phyloP scores from a whole-genome alignment of 768 basidiomycete genomes.

The Phlegmacium glaucopus region DNA sequence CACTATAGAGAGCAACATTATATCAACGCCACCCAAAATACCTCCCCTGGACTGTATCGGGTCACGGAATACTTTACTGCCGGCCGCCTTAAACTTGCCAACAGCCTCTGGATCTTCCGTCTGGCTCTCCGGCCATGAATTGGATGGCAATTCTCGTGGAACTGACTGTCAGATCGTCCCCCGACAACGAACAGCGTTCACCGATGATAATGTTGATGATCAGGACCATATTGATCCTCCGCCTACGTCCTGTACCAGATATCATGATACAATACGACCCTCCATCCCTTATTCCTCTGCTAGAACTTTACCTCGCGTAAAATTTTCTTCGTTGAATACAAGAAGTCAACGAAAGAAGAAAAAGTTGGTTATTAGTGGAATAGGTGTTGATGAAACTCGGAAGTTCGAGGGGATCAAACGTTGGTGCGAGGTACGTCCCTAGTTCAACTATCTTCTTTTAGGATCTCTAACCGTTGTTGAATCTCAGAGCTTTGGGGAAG shows the following conservation, averaged over 20 bases:
- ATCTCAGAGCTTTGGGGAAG: slow-evolving; percentile 67
- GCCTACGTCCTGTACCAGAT: slow-evolving; percentile 15
- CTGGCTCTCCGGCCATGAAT: slow-evolving; percentile 7
- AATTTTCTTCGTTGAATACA: slow-evolving; percentile 36
- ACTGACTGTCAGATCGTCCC: slow-evolving; percentile 2
- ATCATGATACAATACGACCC: slow-evolving; percentile 13
- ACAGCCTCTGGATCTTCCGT: slow-evolving; percentile 14
- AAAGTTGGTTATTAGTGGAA: slow-evolving; percentile 68
- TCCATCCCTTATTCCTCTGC: slow-evolving; percentile 13
- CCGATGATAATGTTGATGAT: slow-evolving; percentile 23
- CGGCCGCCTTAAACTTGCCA: neutral
- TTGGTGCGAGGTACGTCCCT: slow-evolving; percentile 68
- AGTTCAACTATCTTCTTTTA: slow-evolving; percentile 1
- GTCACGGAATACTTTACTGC: slow-evolving; percentile 16
- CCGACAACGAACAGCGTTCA: slow-evolving; percentile 26
- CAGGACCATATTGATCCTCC: slow-evolving; percentile 24
- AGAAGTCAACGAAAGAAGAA: slow-evolving; percentile 53
- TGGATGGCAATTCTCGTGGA: neutral
- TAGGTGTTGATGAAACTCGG: slow-evolving; percentile 53
- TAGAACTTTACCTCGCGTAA: slow-evolving; percentile 20
- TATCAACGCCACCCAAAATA: slow-evolving; percentile 36
- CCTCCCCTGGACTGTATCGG: slow-evolving; percentile 41
- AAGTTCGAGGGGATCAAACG: slow-evolving; percentile 66
- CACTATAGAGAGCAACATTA: slow-evolving; percentile 40
- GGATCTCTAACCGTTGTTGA: neutral